These are phyloP conservation scores for Talaromyces atroroseus DNA, from an alignment of 2,329 filamentous ascomycete genomes.

Conservation along the genomic window DNA sequence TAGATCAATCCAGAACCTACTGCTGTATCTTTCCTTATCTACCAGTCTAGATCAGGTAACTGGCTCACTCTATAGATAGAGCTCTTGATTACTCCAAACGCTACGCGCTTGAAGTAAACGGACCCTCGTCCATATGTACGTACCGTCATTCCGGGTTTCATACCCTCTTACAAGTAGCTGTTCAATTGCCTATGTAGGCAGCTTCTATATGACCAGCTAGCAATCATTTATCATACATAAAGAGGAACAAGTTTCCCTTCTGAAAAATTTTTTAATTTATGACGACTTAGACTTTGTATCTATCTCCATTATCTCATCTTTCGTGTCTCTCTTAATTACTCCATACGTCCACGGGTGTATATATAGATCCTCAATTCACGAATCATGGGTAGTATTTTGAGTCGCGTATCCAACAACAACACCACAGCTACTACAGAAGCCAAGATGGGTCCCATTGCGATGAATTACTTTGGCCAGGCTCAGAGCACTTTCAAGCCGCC, in stretches of 20 bases:
- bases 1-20: not conserved
- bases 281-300: not conserved
- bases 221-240: not conserved
- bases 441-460: constrained; percentile 20
- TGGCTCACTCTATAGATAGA: not conserved
- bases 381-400: constrained; percentile 8
- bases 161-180: not conserved
- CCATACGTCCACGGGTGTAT: not conserved
- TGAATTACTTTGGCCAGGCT: constrained; percentile 53
- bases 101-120: constrained; percentile 9
- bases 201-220: not conserved
- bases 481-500: constrained; percentile 59
- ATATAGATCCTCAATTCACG: not conserved
- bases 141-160: not conserved
- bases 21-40: not conserved
- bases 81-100: not conserved
- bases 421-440: not conserved
- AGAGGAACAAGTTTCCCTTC: constrained; percentile 7
- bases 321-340: not conserved
- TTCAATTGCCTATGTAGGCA: not conserved
- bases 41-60: not conserved
- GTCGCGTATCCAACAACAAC: constrained; percentile 4
- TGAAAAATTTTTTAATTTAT: not conserved
- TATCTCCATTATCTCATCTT: not conserved
- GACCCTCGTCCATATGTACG: not conserved